Conservation (phyloP, 345 rosid genomes). For the Cardamine occulta region DNA sequence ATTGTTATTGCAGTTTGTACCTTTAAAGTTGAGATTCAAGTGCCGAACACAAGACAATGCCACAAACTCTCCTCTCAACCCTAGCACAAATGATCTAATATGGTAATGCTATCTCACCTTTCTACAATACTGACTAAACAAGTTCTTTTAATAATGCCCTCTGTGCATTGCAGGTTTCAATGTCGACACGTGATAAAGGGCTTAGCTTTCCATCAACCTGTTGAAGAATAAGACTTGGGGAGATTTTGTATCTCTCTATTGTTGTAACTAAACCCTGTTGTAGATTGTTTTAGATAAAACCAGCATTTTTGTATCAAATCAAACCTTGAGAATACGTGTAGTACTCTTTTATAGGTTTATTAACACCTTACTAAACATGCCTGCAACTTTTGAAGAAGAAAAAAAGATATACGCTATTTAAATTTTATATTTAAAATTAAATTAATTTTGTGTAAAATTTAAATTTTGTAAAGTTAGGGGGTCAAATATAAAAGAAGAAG, state of each 20-base stretch:
- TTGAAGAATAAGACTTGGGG: constrained; percentile 55
- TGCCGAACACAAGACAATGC: constrained; percentile 56
- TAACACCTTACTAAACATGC: neutral
- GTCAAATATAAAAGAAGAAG: neutral
- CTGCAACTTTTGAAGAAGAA: neutral
- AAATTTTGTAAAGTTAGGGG: neutral
- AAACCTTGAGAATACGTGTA: constrained; percentile 5
- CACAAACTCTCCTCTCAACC: constrained; percentile 41
- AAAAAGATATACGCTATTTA: neutral
- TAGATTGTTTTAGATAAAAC: neutral
- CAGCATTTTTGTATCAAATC: neutral
- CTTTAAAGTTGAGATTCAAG: constrained; percentile 60
- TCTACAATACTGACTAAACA: neutral
- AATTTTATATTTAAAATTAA: too few species aligned
- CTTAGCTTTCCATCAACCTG: constrained; percentile 54
- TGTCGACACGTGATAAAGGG: constrained; percentile 83
- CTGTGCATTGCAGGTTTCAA: constrained; percentile 63
- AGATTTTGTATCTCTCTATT: neutral
- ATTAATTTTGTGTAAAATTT: too few species aligned
- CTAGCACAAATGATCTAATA: constrained; percentile 58
- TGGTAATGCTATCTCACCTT: constrained; percentile 51
- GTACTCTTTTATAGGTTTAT: constrained; percentile 6
- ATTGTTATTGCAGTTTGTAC: constrained; percentile 58
- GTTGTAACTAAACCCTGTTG: constrained; percentile 17
- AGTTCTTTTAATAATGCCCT: neutral